Conservation (phyloP, 352 stramenopile genomes). For the Globisporangium splendens region DNA sequence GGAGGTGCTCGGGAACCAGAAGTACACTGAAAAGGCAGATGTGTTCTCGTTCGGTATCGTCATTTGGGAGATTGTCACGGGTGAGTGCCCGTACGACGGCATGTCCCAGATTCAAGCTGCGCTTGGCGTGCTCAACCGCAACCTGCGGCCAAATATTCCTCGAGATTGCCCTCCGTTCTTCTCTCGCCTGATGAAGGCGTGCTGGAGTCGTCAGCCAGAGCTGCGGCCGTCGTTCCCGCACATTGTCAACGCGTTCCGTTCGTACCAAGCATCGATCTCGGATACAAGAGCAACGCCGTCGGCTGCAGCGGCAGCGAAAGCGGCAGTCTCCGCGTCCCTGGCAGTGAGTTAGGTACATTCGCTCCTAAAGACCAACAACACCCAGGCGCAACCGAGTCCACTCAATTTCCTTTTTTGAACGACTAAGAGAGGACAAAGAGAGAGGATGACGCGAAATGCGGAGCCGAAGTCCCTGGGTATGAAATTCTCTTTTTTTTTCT, state of each 20-base stretch:
- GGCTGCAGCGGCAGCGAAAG: constrained; percentile 32
- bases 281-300: constrained; percentile 37
- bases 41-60: constrained; percentile 90
- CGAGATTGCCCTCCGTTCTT: constrained; percentile 66
- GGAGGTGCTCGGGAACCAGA: constrained; percentile 78
- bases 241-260: constrained; percentile 66
- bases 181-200: constrained; percentile 67
- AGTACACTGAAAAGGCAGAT: constrained; percentile 90
- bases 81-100: constrained; percentile 84
- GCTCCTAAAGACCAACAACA: not conserved
- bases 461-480: constrained; percentile 8
- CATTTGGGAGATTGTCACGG: constrained; percentile 89
- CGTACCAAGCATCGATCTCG: constrained; percentile 46
- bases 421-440: constrained; percentile 2
- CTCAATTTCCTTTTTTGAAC: constrained; percentile 6
- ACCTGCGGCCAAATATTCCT: constrained; percentile 61
- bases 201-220: constrained; percentile 69
- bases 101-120: constrained; percentile 82
- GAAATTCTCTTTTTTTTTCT: constrained; percentile 3
- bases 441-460: not conserved
- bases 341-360: constrained; percentile 22
- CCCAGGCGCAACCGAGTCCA: not conserved
- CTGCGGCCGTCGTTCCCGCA: constrained; percentile 63
- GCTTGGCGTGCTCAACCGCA: constrained; percentile 66
- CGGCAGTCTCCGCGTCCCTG: constrained; percentile 39